phyloP scores from a whole-genome alignment of 129 eudicot species.

The Silybum marianum region DNA sequence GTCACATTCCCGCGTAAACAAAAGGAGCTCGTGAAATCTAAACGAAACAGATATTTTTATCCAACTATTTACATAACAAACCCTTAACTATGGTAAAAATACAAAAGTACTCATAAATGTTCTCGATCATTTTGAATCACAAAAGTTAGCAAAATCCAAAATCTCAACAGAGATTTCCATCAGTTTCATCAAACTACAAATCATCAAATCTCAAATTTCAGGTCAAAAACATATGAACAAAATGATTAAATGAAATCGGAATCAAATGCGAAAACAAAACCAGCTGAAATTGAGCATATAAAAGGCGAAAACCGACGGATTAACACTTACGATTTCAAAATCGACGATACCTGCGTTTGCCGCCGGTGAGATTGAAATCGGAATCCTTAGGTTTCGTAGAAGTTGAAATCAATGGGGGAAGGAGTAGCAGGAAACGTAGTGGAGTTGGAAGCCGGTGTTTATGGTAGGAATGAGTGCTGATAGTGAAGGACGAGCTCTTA shows the following conservation, averaged over 20 bases:
- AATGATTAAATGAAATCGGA: constrained; percentile 6
- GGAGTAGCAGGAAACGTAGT: neutral
- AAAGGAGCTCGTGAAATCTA: too few relatives aligned
- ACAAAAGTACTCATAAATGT: neutral
- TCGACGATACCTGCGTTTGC: neutral
- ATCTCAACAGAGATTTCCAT: neutral
- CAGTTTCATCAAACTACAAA: constrained; percentile 8
- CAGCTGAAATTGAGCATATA: constrained; percentile 7
- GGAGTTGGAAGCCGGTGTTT: constrained; percentile 7
- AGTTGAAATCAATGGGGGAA: neutral
- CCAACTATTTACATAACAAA: neutral
- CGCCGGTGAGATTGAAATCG: constrained; percentile 7
- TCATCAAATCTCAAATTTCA: neutral
- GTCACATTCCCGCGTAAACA: too few relatives aligned
- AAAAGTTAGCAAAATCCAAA: neutral
- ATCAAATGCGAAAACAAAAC: constrained; percentile 16
- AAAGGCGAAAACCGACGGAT: constrained; percentile 1
- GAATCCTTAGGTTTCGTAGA: neutral
- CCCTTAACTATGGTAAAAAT: neutral
- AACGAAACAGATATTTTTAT: neutral
- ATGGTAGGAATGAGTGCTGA: constrained; percentile 7
- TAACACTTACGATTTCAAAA: neutral
- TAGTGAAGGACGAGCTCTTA: neutral
- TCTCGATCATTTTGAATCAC: neutral
- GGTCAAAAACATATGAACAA: neutral